Base-by-base conservation (phyloP, 352 stramenopile species). In the Globisporangium spiculum region DNA sequence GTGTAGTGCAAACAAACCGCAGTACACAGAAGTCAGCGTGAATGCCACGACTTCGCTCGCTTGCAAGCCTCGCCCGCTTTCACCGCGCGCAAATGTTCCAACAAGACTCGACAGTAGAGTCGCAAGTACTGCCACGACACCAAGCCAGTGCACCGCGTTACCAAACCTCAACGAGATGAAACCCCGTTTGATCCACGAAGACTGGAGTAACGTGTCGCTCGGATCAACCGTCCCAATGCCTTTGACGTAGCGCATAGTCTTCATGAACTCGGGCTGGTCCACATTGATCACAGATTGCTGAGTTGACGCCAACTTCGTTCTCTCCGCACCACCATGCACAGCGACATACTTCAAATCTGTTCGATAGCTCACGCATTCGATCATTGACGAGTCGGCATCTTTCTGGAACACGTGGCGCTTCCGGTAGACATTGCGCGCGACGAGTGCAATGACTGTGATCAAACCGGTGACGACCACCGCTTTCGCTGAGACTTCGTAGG, bases 351-450 rank as follows among this genome's bases (percentile, higher is more conserved):
- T 30, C 1, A 69, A 54, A 38, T 69, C 22, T 20, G 64, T 65
- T 10, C 56, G 55, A 26, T 69, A 72, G 14, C 32, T 44, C 16
- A 63, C 67, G 26, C 67, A 69, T 26, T 65, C 53, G 54, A 69
- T 55, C 7, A 65, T 36, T 4, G 30, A 27, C 6, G 24, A n/a
- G 34, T 65, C 52, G 1, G 20, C 22, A 5, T 54, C 30, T 14
- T 34, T 30, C 16, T 30, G 53, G 4, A 72, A 26, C 4, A 58
- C 26, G 24, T 60, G 34, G 30, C 58, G 55, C 30, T 60, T 70
- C 10, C 63, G 56, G 8, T 67, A 71, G 14, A 70, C 65, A 22
- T 70, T 70, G 57, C 68, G 68, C 3, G 44, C 57, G 4, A 74
- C 16, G 9, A 63, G 48, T 18, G 65, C 68, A 0, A 66, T 60